Evolutionary conservation across 2,329 filamentous ascomycete species (phyloP), one percentile per base, ranked within the genome.

Genomic region (Aspergillus sp.): DNA sequence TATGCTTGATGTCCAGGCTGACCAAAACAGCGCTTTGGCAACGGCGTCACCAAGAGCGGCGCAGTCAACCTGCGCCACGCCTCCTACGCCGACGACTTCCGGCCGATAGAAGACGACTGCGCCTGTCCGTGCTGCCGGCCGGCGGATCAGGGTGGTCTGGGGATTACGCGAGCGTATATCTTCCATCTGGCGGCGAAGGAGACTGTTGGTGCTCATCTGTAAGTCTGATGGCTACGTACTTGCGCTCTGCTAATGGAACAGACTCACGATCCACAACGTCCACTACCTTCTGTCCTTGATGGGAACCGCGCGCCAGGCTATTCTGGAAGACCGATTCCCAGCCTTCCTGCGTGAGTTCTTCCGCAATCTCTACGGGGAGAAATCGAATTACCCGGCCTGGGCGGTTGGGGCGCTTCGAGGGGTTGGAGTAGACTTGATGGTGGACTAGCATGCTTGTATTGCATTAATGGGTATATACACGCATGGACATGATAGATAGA

Each of bases 161-260:
- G 82, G 11, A 75, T 96, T 44, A 93, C 88, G 3, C 72, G 83
- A 42, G 88, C 91, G 3, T 95, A 86, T 60, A 78, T 96, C 29
- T 80, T 95, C 55, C 91, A 98, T 63, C 78, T 94, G 43, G 80
- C 84, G 0, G 81, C 82, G 16, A 98, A 98, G 63, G 91, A 98
- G 67, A 98, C 91, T 1, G 88, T 85, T 1, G 86, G 89, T 5
- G 91, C 93, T 11, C 78, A 82, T 64, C 52, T 82, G 55, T 68
- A 55, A 47, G 64, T 45, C 22, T 4, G 11, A 11, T 16, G 20
- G 7, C 6, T 14, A 16, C 17, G 17, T 20, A 30, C n/a, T n/a
- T n/a, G n/a, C n/a, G n/a, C n/a, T n/a, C n/a, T n/a, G n/a, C n/a
- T n/a, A n/a, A n/a, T n/a, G n/a, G n/a, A n/a, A n/a, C 76, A 67